phyloP scores from a whole-genome alignment of 73 alveolate species.

The Blepharisma stoltei region DNA sequence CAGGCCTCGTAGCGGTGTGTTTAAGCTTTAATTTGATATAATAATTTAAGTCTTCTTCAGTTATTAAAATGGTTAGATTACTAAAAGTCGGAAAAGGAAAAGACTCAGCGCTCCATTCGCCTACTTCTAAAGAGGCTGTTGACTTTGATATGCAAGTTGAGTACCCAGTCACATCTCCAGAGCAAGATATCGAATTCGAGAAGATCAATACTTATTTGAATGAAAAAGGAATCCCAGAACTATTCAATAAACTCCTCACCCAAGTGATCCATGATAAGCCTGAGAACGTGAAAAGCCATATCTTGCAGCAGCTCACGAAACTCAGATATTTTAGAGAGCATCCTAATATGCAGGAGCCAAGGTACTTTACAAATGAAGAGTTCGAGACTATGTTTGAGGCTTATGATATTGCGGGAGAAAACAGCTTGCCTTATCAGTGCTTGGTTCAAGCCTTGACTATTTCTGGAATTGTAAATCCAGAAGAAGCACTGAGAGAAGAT shows the following conservation, averaged over 20 bases:
- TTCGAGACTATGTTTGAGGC: conserved; percentile 23
- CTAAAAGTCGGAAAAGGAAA: too few relatives aligned
- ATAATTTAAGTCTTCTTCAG: too few relatives aligned
- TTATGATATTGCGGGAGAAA: conserved; percentile 26
- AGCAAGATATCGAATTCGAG: too few relatives aligned
- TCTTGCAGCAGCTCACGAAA: not conserved
- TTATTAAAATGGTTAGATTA: too few relatives aligned
- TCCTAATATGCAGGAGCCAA: not conserved
- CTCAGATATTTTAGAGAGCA: not conserved
- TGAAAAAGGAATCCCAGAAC: conserved; percentile 7
- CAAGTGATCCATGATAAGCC: conserved; percentile 7
- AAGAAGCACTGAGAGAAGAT: not conserved
- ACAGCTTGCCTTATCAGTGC: not conserved
- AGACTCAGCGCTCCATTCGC: too few relatives aligned
- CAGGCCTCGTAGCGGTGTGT: too few relatives aligned
- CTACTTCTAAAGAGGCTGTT: too few relatives aligned
- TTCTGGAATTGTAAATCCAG: conserved; percentile 21
- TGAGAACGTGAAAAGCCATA: conserved; percentile 1
- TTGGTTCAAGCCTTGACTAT: not conserved
- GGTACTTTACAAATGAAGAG: conserved; percentile 10
- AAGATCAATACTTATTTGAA: too few relatives aligned
- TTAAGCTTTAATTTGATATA: too few relatives aligned
- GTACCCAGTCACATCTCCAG: too few relatives aligned
- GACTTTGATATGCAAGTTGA: too few relatives aligned
- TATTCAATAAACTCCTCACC: conserved; percentile 12